A percentile compares a stretch with the other conserved stretches of the same genome.
Evolutionary conservation across 2,329 filamentous ascomycete species (phyloP).

Genomic region (Geosmithia putterillii): DNA sequence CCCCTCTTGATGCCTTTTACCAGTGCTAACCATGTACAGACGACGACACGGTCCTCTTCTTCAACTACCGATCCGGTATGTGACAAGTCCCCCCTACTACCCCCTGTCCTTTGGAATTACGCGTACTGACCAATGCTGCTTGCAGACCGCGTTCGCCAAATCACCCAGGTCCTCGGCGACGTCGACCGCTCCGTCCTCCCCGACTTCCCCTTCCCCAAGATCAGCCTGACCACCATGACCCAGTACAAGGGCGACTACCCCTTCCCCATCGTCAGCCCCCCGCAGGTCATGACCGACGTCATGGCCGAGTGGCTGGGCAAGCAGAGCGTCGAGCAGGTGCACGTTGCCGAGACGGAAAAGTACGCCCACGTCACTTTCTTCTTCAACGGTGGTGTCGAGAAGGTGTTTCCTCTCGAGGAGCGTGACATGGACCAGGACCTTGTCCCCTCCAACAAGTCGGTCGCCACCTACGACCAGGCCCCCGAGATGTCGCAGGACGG

Average conservation of each 20-base stretch:
- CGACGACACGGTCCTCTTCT: conserved; percentile 94
- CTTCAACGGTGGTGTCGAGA: conserved; percentile 98
- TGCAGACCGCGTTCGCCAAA: conserved; percentile 78
- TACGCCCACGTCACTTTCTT: conserved; percentile 99
- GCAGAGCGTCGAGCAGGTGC: conserved; percentile 82
- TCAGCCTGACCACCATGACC: conserved; percentile 92
- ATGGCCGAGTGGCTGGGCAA: conserved; percentile 91
- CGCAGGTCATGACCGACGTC: conserved; percentile 96
- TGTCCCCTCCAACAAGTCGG: conserved; percentile 78
- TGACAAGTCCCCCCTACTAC: neutral
- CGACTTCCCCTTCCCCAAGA: conserved; percentile 87
- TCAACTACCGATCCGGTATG: conserved; percentile 83
- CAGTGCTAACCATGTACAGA: conserved; percentile 49
- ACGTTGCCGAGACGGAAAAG: conserved; percentile 97
- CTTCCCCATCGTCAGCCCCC: conserved; percentile 84
- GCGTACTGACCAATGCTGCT: neutral
- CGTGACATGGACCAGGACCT: conserved; percentile 70
- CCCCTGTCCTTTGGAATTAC: neutral
- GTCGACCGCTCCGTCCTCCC: conserved; percentile 83
- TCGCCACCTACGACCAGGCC: conserved; percentile 87
- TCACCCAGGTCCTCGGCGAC: conserved; percentile 86
- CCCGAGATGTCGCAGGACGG: conserved; percentile 92
- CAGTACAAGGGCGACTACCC: conserved; percentile 94
- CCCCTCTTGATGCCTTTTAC: neutral
- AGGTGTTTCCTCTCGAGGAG: conserved; percentile 83